Percentiles rank a stretch among this genome's conserved stretches.
Conservation (phyloP, 1,284 basidiomycete genomes). For the Puccinia novopanici region DNA sequence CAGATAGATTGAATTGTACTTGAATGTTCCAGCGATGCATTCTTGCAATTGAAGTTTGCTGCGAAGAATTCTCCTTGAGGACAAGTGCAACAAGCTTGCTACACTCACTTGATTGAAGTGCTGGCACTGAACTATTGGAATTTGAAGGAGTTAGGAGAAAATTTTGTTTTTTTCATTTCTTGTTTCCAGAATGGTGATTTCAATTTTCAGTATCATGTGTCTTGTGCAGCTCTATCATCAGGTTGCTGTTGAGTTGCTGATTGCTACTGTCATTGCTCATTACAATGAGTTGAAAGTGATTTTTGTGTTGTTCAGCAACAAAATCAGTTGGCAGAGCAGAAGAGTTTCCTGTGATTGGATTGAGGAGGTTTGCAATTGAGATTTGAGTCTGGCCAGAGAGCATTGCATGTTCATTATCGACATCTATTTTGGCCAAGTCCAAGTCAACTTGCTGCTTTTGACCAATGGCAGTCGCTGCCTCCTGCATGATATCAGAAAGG, state of each 20-base stretch:
- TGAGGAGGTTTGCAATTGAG: slow-evolving; percentile 32
- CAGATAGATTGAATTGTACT: slow-evolving; percentile 16
- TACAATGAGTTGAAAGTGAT: background rate
- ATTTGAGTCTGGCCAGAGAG: slow-evolving; percentile 21
- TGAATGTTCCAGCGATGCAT: slow-evolving; percentile 35
- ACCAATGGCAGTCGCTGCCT: slow-evolving; percentile 10
- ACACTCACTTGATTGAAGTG: slow-evolving; percentile 17
- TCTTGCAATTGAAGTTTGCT: slow-evolving; percentile 11
- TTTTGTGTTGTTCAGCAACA: background rate
- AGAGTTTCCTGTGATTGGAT: slow-evolving; percentile 7
- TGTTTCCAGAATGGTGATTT: background rate
- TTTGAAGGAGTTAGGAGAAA: background rate
- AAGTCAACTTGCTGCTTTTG: slow-evolving; percentile 20
- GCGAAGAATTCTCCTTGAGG: background rate
- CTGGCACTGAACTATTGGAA: background rate
- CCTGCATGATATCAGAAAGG: background rate
- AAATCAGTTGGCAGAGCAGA: background rate
- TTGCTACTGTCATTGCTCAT: background rate
- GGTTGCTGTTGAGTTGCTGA: background rate
- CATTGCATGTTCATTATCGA: background rate
- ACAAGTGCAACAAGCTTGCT: slow-evolving; percentile 22
- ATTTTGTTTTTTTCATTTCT: slow-evolving; percentile 7
- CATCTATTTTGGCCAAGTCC: background rate
- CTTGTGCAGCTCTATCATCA: slow-evolving; percentile 22
- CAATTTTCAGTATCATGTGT: slow-evolving; percentile 26